Base-by-base conservation (phyloP, 2,329 filamentous ascomycete genomes). In the Blastomyces emzantsi region DNA sequence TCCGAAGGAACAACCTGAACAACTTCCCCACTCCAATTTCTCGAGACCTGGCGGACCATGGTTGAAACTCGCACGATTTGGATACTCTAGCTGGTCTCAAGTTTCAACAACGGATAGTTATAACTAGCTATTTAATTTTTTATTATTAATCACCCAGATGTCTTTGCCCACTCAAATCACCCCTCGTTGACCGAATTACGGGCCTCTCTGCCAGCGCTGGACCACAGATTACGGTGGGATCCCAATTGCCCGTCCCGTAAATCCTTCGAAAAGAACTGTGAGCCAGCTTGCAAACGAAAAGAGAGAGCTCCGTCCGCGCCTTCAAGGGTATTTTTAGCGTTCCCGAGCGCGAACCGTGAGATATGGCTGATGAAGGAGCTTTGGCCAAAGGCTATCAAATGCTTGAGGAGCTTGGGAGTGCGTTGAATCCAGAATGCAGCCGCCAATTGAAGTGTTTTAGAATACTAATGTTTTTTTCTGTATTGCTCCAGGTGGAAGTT, bases 381-480 rank as follows among this genome's bases (percentile, higher is more conserved):
- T 87, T 95, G 81, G 90, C 92, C 71, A 87, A 87, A 73, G 88
- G 90, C 74, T 99, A 96, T 77, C 90, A 96, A 79, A 90, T 97
- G 75, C 84, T 97, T 72, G 93, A 97, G 82, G 94, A 97, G 81
- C 83, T 97, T 72, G 93, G 93, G 73, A 92, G 92, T 95, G 81
- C 80, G 90, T 86, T 52, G 65, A 43, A 33, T 39, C 36, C 41
- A 17, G 30, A 15, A 41, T 47, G 47, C 59, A n/a, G 3, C 61
- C 33, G n/a, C 56, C 52, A 57, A 51, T 49, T 51, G 43, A 51
- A 28, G 25, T 54, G 39, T 62, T 54, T 52, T 56, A 61, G 13
- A 17, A 28, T 63, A 30, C 43, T 64, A 25, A 49, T 54, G 33
- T 54, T 25, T 64, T 19, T 30, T 43, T 63, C 66, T 66, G 67